Conservation (phyloP, 2,329 filamentous ascomycete species). For the Drechslerella dactyloides region DNA sequence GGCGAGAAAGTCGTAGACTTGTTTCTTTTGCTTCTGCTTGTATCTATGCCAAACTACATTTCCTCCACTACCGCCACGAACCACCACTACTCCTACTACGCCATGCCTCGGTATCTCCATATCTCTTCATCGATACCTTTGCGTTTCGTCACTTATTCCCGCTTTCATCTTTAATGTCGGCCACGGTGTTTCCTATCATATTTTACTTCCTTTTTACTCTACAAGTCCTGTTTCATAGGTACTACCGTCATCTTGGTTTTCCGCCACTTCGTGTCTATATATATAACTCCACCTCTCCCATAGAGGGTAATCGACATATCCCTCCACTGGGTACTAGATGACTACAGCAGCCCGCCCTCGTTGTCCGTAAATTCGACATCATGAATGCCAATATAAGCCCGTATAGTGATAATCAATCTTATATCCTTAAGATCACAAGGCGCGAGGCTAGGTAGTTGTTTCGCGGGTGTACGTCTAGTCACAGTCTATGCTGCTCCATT, state of each 20-base stretch:
- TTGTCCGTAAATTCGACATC: no score
- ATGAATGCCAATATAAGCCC: no score
- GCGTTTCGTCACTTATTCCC: constrained; percentile 27
- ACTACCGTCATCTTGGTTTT: constrained; percentile 36
- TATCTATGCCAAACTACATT: constrained; percentile 1
- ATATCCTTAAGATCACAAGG: no score
- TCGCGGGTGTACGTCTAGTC: no score
- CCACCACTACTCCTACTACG: no score
- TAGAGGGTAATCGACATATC: constrained; percentile 38
- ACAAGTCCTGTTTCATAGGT: constrained; percentile 49
- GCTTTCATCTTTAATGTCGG: constrained; percentile 49
- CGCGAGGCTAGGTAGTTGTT: no score
- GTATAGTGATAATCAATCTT: no score
- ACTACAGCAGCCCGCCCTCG: no score
- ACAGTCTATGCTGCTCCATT: no score
- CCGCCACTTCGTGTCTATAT: constrained; percentile 49
- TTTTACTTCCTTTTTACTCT: constrained; percentile 17
- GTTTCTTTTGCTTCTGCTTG: constrained; percentile 7
- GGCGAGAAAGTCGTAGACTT: constrained; percentile 68
- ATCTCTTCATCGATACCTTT: constrained; percentile 36
- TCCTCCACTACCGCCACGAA: background rate
- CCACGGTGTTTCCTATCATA: constrained; percentile 38
- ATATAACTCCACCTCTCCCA: constrained; percentile 30
- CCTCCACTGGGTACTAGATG: no score
- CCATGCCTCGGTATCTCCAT: background rate